Percentiles rank a stretch among this genome's conserved stretches.
Conservation (phyloP, 1,284 basidiomycete genomes). For the Termitomyces sp. region DNA sequence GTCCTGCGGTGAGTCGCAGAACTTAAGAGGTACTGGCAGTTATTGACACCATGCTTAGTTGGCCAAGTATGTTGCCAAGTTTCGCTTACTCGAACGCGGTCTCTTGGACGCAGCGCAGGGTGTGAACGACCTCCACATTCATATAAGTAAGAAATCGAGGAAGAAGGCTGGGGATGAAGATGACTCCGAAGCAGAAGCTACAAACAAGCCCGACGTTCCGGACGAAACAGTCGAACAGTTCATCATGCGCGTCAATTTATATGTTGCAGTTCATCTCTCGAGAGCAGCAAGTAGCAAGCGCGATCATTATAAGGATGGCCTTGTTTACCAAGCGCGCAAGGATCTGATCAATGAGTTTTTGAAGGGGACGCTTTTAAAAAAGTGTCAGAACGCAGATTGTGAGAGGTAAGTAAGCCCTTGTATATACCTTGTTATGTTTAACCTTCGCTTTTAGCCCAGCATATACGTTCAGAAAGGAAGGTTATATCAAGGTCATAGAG, state of each 20-base stretch:
- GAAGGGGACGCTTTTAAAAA: conserved; percentile 62
- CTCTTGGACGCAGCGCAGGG: conserved; percentile 79
- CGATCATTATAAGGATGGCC: conserved; percentile 84
- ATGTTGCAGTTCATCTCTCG: conserved; percentile 63
- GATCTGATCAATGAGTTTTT: conserved; percentile 82
- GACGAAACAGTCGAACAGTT: conserved; percentile 63
- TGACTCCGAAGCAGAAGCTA: conserved; percentile 19
- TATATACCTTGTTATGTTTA: conserved; percentile 7
- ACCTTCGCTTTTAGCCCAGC: conserved; percentile 49
- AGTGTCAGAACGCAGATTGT: conserved; percentile 76
- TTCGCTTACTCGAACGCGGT: conserved; percentile 88
- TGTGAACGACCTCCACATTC: conserved; percentile 60
- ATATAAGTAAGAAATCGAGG: conserved; percentile 30
- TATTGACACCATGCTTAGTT: conserved; percentile 42
- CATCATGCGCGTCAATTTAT: conserved; percentile 66
- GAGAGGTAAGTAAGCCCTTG: conserved; percentile 59
- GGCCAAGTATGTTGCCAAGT: conserved; percentile 80
- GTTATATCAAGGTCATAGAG: conserved; percentile 92
- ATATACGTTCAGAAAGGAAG: conserved; percentile 91
- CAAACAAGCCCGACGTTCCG: conserved; percentile 22
- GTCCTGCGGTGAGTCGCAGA: conserved; percentile 60
- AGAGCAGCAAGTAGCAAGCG: conserved; percentile 58
- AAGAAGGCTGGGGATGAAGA: conserved; percentile 36
- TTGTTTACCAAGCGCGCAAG: conserved; percentile 87
- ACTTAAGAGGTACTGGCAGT: conserved; percentile 1